phyloP scores from a whole-genome alignment of 1,139 yeast species.

The Blastobotrys niveus region DNA sequence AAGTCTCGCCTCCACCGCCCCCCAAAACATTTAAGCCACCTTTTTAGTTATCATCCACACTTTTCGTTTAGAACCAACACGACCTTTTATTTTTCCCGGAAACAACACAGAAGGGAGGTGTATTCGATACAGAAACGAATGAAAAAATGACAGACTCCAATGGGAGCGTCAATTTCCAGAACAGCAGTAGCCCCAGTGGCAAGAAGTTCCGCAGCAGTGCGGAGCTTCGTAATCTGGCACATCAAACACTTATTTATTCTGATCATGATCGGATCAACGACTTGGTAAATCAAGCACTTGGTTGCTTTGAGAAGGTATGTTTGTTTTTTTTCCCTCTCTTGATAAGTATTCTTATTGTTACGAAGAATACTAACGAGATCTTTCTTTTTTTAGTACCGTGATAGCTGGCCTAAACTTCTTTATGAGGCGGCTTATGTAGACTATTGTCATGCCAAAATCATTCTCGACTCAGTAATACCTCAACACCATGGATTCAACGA shows the following conservation, averaged over 20 bases:
- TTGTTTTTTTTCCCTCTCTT: no score
- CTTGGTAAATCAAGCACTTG: slow-evolving; percentile 25
- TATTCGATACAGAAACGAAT: no score
- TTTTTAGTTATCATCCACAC: no score
- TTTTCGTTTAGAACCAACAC: no score
- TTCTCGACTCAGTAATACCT: slow-evolving; percentile 25
- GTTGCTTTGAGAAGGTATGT: slow-evolving; percentile 25
- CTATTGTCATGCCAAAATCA: slow-evolving; percentile 22
- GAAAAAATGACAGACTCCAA: no score
- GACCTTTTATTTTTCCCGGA: no score
- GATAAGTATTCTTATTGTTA: neutral
- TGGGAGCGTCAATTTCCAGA: no score
- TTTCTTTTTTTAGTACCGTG: no score
- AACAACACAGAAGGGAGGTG: no score
- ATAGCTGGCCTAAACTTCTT: slow-evolving; percentile 17
- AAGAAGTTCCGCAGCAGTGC: neutral
- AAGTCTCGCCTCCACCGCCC: no score
- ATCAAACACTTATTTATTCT: slow-evolving; percentile 18
- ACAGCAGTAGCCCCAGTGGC: neutral
- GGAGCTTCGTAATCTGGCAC: slow-evolving; percentile 23
- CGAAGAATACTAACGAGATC: slow-evolving; percentile 18
- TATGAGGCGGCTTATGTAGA: slow-evolving; percentile 26
- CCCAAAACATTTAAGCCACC: no score
- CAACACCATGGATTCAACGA: slow-evolving; percentile 20
- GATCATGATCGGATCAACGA: slow-evolving; percentile 23